A percentile compares a stretch with the other conserved stretches of the same genome.
These are phyloP conservation scores for Leccinum barrowsii DNA, from an alignment of 768 basidiomycete species.

Conservation along the genomic window DNA sequence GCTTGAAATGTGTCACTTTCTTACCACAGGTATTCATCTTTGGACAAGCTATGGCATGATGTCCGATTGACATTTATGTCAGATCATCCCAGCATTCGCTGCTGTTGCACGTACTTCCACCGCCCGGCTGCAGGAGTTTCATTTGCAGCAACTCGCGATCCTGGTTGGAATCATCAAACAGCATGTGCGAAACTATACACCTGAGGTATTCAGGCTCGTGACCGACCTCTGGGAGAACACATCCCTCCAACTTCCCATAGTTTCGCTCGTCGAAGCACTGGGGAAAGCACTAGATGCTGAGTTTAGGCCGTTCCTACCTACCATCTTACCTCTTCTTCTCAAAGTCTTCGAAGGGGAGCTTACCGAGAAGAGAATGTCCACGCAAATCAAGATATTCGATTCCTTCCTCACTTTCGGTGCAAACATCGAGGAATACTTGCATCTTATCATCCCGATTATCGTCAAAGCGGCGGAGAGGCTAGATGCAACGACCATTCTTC, in stretches of 20 bases:
- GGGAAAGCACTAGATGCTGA: slow-evolving; percentile 94
- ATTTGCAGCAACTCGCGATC: slow-evolving; percentile 92
- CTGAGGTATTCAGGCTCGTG: slow-evolving; percentile 79
- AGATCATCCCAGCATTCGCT: slow-evolving; percentile 96
- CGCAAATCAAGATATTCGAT: slow-evolving; percentile 89
- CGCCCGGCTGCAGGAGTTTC: slow-evolving; percentile 85
- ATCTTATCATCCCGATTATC: slow-evolving; percentile 93
- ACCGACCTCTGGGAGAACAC: slow-evolving; percentile 88
- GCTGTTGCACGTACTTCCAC: slow-evolving; percentile 79
- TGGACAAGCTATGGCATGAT: background rate
- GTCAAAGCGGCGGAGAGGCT: slow-evolving; percentile 85
- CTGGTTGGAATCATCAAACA: slow-evolving; percentile 96
- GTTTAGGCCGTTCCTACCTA: slow-evolving; percentile 93
- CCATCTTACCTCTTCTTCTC: slow-evolving; percentile 82
- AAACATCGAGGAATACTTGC: slow-evolving; percentile 96
- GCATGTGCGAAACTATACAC: slow-evolving; percentile 90
- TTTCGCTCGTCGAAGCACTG: slow-evolving; percentile 87
- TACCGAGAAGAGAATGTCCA: slow-evolving; percentile 70
- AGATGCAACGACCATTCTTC: slow-evolving; percentile 68
- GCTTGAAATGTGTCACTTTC: slow-evolving; percentile 93
- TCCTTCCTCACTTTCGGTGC: slow-evolving; percentile 93
- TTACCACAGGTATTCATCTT: slow-evolving; percentile 69
- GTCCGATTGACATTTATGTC: slow-evolving; percentile 10
- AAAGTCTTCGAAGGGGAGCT: slow-evolving; percentile 89
- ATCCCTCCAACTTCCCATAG: slow-evolving; percentile 84